phyloP scores from a whole-genome alignment of 1,284 basidiomycete species.

The Stereum hirsutum region DNA sequence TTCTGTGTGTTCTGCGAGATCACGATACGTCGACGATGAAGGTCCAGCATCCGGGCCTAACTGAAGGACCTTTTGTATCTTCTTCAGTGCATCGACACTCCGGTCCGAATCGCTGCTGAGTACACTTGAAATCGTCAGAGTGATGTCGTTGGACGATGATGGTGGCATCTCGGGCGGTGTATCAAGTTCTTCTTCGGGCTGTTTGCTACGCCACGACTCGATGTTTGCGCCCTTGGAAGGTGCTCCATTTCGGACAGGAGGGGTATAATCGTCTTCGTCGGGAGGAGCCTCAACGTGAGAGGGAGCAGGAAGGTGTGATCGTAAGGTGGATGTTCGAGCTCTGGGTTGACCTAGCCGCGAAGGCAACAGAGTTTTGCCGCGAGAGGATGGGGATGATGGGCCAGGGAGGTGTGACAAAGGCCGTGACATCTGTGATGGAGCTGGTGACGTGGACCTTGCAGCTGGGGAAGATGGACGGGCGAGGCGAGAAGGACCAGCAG shows the following conservation, averaged over 20 bases:
- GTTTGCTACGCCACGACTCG: slow-evolving; percentile 14
- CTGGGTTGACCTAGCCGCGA: slow-evolving; percentile 62
- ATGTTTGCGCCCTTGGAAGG: slow-evolving; percentile 10
- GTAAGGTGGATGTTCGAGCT: slow-evolving; percentile 22
- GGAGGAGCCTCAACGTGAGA: not conserved
- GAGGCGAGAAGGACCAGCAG: slow-evolving; percentile 42
- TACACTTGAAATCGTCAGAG: slow-evolving; percentile 74
- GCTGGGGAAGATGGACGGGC: slow-evolving; percentile 56
- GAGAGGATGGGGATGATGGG: slow-evolving; percentile 36
- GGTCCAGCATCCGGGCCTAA: slow-evolving; percentile 66
- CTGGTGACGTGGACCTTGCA: slow-evolving; percentile 45
- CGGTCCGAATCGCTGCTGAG: slow-evolving; percentile 77
- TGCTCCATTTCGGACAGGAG: slow-evolving; percentile 8
- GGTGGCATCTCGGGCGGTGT: slow-evolving; percentile 9
- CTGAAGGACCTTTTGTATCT: slow-evolving; percentile 75
- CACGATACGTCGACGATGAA: slow-evolving; percentile 57
- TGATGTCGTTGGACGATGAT: slow-evolving; percentile 36
- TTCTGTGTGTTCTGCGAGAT: slow-evolving; percentile 78
- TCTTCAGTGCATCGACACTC: slow-evolving; percentile 92
- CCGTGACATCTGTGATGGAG: slow-evolving; percentile 26
- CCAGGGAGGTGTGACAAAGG: slow-evolving; percentile 28
- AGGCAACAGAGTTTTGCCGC: slow-evolving; percentile 58
- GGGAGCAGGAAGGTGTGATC: slow-evolving; percentile 6
- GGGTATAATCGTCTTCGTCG: slow-evolving; percentile 1
- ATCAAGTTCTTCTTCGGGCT: slow-evolving; percentile 28